Evolutionary conservation across 139 green algal genomes (phyloP).

Genomic region (Asterochloris sp.): DNA sequence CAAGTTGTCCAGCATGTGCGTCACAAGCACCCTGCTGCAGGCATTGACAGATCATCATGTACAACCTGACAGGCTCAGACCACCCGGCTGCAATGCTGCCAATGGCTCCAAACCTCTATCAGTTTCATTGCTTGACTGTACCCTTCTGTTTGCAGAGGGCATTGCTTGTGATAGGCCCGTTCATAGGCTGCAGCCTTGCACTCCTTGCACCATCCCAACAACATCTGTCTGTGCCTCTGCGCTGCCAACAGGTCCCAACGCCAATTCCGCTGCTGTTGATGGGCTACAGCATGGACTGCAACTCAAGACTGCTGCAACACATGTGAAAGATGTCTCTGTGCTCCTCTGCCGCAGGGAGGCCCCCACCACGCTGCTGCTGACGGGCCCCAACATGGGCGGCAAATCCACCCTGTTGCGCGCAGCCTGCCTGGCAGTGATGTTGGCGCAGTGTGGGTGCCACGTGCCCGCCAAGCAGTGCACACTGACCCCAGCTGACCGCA

Average conservation of each 20-base stretch:
- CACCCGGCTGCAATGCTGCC: too few species aligned
- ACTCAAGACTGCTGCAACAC: not conserved
- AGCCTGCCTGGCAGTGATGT: conserved; percentile 40
- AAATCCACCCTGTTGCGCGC: conserved; percentile 54
- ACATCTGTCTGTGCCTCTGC: too few species aligned
- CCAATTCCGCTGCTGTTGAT: not conserved
- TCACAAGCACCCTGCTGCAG: not conserved
- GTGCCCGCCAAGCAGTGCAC: conserved; percentile 25
- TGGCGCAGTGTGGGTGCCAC: conserved; percentile 51
- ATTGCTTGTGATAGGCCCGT: too few species aligned
- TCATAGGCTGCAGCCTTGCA: too few species aligned
- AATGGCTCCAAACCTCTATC: too few species aligned
- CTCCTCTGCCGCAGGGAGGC: not conserved
- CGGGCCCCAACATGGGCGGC: conserved; percentile 56
- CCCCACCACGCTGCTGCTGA: conserved; percentile 55
- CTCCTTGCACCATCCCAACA: too few species aligned
- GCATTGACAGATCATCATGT: not conserved
- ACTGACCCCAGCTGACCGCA: conserved; percentile 30
- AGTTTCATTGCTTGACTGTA: too few species aligned
- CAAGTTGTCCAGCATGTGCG: too few species aligned
- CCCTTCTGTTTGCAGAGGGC: too few species aligned
- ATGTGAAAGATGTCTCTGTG: not conserved
- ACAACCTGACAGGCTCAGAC: too few species aligned
- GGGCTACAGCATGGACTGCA: not conserved
- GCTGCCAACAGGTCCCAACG: not conserved